Evolutionary conservation across 73 alveolate genomes (phyloP).

Genomic region (Paramecium sonneborni): DNA sequence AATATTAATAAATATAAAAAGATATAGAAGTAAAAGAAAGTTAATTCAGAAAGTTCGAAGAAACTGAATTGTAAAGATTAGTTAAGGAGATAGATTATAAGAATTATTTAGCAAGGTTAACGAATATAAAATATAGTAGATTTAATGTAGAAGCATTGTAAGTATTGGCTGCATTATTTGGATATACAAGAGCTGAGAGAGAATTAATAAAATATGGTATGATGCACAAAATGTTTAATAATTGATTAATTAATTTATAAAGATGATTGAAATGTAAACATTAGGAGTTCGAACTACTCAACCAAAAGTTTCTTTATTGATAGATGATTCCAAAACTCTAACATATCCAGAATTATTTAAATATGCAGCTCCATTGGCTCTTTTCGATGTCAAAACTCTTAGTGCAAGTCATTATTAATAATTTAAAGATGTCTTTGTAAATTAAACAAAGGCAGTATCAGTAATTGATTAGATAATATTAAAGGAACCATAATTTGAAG

Average conservation of each 20-base stretch:
- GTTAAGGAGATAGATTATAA: constrained; percentile 47
- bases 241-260: background rate
- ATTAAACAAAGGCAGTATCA: background rate
- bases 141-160: constrained; percentile 44
- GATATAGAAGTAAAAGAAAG: constrained; percentile 25
- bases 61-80: constrained; percentile 24
- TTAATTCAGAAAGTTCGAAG: constrained; percentile 15
- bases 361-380: background rate
- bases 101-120: constrained; percentile 18
- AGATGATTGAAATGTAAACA: background rate
- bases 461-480: background rate
- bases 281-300: background rate
- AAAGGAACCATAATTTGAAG: constrained; percentile 14
- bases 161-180: constrained; percentile 58
- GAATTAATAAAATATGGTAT: constrained; percentile 52
- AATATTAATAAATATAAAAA: background rate
- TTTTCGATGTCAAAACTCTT: background rate
- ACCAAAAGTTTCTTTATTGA: constrained; percentile 21
- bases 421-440: background rate
- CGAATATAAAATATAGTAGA: background rate
- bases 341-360: background rate
- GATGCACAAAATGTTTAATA: constrained; percentile 43
- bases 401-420: background rate
- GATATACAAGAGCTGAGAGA: constrained; percentile 51
- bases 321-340: background rate